These are phyloP conservation scores for Curvularia verruculosa DNA, from an alignment of 2,329 filamentous ascomycete genomes.

Conservation along the genomic window DNA sequence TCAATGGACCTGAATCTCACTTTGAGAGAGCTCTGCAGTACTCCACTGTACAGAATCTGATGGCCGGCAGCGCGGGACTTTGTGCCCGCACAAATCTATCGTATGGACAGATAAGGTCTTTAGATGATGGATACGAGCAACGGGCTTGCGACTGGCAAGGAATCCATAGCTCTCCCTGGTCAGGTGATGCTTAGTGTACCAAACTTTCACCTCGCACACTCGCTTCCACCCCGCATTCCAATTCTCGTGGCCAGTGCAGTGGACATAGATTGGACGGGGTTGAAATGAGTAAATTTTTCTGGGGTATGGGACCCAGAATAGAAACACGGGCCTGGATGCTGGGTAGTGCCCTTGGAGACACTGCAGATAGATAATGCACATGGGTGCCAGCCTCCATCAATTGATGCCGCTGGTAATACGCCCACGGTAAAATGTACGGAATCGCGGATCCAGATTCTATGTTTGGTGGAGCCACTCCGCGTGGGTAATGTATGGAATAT, in stretches of 20 bases:
- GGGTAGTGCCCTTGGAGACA: conserved; percentile 15
- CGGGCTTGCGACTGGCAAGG: not conserved
- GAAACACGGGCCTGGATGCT: conserved; percentile 31
- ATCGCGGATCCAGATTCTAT: conserved; percentile 32
- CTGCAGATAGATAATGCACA: conserved; percentile 21
- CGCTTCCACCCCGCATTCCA: conserved; percentile 20
- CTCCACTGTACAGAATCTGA: conserved; percentile 15
- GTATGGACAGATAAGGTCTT: conserved; percentile 7
- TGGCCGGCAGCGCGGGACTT: conserved; percentile 1
- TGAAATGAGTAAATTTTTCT: conserved; percentile 38
- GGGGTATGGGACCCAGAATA: conserved; percentile 41
- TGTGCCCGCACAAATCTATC: not conserved
- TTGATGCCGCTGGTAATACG: conserved; percentile 31
- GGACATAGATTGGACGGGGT: conserved; percentile 38
- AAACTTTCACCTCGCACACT: conserved; percentile 15
- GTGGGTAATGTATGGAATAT: conserved; percentile 24
- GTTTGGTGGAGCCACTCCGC: conserved; percentile 22
- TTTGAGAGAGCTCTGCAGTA: conserved; percentile 15
- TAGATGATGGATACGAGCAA: conserved; percentile 14
- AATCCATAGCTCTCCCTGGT: conserved; percentile 11
- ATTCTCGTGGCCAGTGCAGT: conserved; percentile 27
- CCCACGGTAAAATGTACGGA: conserved; percentile 29
- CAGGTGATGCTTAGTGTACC: conserved; percentile 18
- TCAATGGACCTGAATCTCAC: conserved; percentile 20
- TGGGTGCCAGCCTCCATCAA: conserved; percentile 33